phyloP scores from a whole-genome alignment of 495 filamentous ascomycete genomes.

The Monascus purpureus region DNA sequence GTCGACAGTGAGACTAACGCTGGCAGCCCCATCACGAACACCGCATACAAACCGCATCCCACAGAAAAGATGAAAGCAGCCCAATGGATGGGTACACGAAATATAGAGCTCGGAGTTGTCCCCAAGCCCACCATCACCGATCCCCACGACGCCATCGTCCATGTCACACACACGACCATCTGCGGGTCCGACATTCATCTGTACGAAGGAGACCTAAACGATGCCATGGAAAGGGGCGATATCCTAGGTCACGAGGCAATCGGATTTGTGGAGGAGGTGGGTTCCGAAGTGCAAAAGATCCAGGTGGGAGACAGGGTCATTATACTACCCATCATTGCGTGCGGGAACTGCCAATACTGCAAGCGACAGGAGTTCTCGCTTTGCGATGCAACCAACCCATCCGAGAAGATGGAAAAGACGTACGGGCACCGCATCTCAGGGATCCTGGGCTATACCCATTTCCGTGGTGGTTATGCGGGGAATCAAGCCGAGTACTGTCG shows the following conservation, averaged over 20 bases:
- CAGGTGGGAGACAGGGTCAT: slow-evolving; percentile 22
- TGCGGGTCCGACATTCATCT: slow-evolving; percentile 20
- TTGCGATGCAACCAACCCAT: slow-evolving; percentile 57
- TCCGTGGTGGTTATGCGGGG: slow-evolving; percentile 64
- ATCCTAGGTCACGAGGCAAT: slow-evolving; percentile 39
- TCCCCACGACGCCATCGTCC: slow-evolving; percentile 19
- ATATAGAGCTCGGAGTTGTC: slow-evolving; percentile 11
- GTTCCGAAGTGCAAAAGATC: slow-evolving; percentile 12
- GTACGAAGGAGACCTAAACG: slow-evolving; percentile 13
- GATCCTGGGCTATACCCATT: slow-evolving; percentile 19
- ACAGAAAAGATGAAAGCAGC: slow-evolving; percentile 18
- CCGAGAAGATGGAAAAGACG: slow-evolving; percentile 44
- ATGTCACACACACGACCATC: slow-evolving; percentile 20
- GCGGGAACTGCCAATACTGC: slow-evolving; percentile 29
- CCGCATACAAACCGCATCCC: slow-evolving; percentile 11
- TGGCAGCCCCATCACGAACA: slow-evolving; percentile 4
- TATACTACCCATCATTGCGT: slow-evolving; percentile 47
- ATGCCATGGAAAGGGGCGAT: slow-evolving; percentile 43
- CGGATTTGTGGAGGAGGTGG: slow-evolving; percentile 21
- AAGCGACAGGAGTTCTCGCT: slow-evolving; percentile 37
- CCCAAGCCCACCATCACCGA: slow-evolving; percentile 18
- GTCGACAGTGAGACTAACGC: not conserved
- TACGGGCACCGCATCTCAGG: slow-evolving; percentile 27
- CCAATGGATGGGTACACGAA: slow-evolving; percentile 13
- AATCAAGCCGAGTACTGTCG: slow-evolving; percentile 29